These are phyloP conservation scores for Verticillium albo-atrum DNA, from an alignment of 2,329 filamentous ascomycete genomes.

Conservation along the genomic window DNA sequence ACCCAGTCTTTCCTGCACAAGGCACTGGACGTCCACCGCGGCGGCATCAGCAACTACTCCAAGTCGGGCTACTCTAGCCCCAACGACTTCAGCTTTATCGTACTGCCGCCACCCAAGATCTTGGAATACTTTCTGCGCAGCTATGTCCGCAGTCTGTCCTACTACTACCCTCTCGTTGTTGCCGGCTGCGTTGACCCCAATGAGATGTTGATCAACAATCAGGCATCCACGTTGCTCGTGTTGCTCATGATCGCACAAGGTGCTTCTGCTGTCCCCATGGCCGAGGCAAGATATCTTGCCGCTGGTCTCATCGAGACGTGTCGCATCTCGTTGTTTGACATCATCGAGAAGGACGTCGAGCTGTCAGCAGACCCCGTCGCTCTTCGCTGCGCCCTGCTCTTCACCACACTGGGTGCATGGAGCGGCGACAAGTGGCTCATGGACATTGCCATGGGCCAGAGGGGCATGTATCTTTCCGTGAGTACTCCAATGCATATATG, in stretches of 20 bases:
- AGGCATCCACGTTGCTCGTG: conserved; percentile 60
- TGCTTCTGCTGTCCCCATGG: conserved; percentile 59
- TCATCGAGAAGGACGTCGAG: conserved; percentile 67
- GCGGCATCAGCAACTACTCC: conserved; percentile 27
- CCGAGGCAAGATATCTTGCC: conserved; percentile 61
- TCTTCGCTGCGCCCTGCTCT: conserved; percentile 61
- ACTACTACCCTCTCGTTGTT: conserved; percentile 61
- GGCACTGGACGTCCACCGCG: conserved; percentile 62
- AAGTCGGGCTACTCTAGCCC: conserved; percentile 38
- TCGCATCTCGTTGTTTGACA: conserved; percentile 66
- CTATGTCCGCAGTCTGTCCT: conserved; percentile 61
- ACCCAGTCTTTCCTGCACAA: conserved; percentile 68
- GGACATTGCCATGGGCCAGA: conserved; percentile 71
- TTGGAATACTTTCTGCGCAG: conserved; percentile 64
- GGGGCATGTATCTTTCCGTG: conserved; percentile 66
- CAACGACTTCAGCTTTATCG: conserved; percentile 51
- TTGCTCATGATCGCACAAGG: conserved; percentile 71
- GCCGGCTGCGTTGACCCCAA: conserved; percentile 57
- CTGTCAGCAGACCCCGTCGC: conserved; percentile 62
- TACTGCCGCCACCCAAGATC: conserved; percentile 61
- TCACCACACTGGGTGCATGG: conserved; percentile 66
- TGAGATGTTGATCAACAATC: conserved; percentile 61
- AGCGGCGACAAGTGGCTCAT: conserved; percentile 75
- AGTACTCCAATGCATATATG: conserved; percentile 18
- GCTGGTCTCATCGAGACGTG: conserved; percentile 66